Percentiles rank a stretch among this genome's conserved stretches.
Evolutionary conservation across 83 land plant genomes (phyloP).

Genomic region (Isoetes engelmannii): DNA sequence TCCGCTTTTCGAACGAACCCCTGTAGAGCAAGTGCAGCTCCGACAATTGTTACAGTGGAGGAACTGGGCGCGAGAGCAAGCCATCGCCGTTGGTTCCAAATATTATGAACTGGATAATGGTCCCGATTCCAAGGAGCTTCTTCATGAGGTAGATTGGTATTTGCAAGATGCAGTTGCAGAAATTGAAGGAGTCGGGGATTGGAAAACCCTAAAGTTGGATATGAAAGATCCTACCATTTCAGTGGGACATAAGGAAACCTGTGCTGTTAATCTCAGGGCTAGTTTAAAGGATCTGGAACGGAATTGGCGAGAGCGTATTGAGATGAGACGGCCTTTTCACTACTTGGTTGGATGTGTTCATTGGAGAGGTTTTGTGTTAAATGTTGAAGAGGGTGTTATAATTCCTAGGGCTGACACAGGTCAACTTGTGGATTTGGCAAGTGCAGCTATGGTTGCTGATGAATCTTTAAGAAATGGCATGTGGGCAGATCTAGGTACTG

Average conservation of each 20-base stretch:
- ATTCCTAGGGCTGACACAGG: constrained; percentile 98
- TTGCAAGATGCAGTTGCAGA: constrained; percentile 52
- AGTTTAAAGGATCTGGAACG: constrained; percentile 52
- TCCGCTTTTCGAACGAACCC: constrained; percentile 28
- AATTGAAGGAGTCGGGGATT: too few species aligned
- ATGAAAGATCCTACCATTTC: too few species aligned
- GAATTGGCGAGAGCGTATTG: constrained; percentile 68
- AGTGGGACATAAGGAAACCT: neutral
- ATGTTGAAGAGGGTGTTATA: constrained; percentile 85
- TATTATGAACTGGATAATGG: constrained; percentile 51
- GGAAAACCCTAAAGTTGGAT: too few species aligned
- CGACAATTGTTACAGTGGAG: constrained; percentile 51
- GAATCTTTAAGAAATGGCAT: constrained; percentile 41
- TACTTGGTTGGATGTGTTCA: constrained; percentile 91
- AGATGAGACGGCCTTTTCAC: constrained; percentile 82
- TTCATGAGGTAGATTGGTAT: constrained; percentile 71
- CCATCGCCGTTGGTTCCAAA: constrained; percentile 41
- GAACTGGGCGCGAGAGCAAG: constrained; percentile 54
- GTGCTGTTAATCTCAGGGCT: constrained; percentile 25
- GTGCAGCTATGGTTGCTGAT: constrained; percentile 31
- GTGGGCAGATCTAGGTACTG: constrained; percentile 98
- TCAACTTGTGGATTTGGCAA: constrained; percentile 70
- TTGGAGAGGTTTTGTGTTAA: constrained; percentile 89
- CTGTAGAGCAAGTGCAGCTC: constrained; percentile 10
- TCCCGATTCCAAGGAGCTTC: constrained; percentile 54